Evolutionary conservation across 441 rosid genomes (phyloP).

Genomic region (Biscutella auriculata): DNA sequence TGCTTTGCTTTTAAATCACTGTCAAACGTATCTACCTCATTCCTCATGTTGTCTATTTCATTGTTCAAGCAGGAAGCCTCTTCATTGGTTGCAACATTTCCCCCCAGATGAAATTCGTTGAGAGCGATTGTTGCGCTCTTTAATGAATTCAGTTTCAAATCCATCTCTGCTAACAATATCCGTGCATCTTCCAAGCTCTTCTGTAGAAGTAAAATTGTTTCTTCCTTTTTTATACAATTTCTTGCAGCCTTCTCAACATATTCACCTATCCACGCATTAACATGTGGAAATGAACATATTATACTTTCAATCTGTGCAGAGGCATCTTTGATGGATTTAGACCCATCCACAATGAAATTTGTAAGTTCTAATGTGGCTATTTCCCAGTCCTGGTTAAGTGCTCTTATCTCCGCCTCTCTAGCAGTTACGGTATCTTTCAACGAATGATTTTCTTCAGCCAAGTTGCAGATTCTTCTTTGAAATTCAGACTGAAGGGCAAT

Average conservation of each 20-base stretch:
- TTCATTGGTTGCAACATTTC: conserved; percentile 26
- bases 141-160: conserved; percentile 59
- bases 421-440: conserved; percentile 42
- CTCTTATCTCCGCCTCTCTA: conserved; percentile 49
- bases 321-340: conserved; percentile 79
- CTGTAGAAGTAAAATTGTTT: conserved; percentile 58
- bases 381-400: conserved; percentile 67
- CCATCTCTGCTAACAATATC: conserved; percentile 63
- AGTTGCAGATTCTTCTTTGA: conserved; percentile 35
- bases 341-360: conserved; percentile 73
- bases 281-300: conserved; percentile 59
- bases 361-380: conserved; percentile 76
- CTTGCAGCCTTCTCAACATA: conserved; percentile 71
- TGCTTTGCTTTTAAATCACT: conserved; percentile 29
- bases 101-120: conserved; percentile 35
- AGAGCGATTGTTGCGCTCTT: conserved; percentile 64
- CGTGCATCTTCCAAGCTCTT: conserved; percentile 85
- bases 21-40: conserved; percentile 30
- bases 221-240: conserved; percentile 77
- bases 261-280: conserved; percentile 48
- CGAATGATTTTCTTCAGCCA: conserved; percentile 48
- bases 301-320: conserved; percentile 60
- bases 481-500: conserved; percentile 54
- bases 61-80: conserved; percentile 26
- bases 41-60: conserved; percentile 34